Conservation (phyloP, 345 rosid genomes). For the Ceriops decandra region DNA sequence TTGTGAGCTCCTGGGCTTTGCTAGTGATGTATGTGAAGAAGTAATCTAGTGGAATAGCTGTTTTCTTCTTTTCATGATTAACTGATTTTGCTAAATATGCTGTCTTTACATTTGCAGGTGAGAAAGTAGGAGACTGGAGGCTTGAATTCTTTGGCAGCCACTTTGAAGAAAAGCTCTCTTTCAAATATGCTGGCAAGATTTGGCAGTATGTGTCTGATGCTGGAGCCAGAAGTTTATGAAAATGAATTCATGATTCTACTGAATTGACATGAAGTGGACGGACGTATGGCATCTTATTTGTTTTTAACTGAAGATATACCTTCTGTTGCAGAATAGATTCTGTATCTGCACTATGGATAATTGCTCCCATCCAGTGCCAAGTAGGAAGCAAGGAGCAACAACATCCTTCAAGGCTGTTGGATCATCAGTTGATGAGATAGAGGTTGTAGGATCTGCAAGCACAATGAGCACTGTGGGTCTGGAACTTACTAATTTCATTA, state of each 20-base stretch:
- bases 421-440: constrained; percentile 30
- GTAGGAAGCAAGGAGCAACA: constrained; percentile 21
- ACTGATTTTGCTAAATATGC: background rate
- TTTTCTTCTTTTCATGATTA: background rate
- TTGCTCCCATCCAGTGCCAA: constrained; percentile 17
- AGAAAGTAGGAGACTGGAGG: background rate
- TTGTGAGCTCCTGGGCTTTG: constrained; percentile 28
- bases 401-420: constrained; percentile 25
- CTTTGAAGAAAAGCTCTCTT: background rate
- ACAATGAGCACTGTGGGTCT: constrained; percentile 41
- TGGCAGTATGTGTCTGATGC: too few species aligned
- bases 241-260: too few species aligned
- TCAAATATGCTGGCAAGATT: too few species aligned
- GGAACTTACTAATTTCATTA: constrained; percentile 40
- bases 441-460: constrained; percentile 20
- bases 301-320: constrained; percentile 12
- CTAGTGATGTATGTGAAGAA: constrained; percentile 3
- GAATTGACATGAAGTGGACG: too few species aligned
- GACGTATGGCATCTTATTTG: background rate
- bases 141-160: background rate
- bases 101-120: background rate
- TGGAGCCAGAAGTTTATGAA: too few species aligned
- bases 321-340: constrained; percentile 14
- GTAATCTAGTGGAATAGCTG: background rate
- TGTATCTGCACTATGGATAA: constrained; percentile 22